A percentile compares a stretch with the other conserved stretches of the same genome.
Evolutionary conservation across 2,329 filamentous ascomycete species (phyloP).

Genomic region (Cercospora sp.): DNA sequence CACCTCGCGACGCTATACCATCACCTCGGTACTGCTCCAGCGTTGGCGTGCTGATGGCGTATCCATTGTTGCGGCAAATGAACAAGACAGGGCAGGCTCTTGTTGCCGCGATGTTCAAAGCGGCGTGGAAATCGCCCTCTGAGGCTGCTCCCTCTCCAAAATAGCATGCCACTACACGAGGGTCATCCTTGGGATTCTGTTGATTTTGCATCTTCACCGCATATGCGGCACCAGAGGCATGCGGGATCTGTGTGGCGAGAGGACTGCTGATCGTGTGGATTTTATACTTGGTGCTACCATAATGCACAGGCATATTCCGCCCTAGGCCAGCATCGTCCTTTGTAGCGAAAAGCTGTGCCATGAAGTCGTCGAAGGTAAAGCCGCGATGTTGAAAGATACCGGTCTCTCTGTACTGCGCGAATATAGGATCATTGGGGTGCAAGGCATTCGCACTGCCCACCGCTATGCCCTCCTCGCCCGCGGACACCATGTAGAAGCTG

Average conservation of each 20-base stretch:
- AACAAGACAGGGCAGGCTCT: slow-evolving; percentile 84
- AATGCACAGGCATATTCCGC: slow-evolving; percentile 97
- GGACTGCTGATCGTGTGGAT: slow-evolving; percentile 88
- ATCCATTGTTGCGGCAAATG: slow-evolving; percentile 91
- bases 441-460: slow-evolving; percentile 85
- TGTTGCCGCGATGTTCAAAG: slow-evolving; percentile 86
- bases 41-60: slow-evolving; percentile 85
- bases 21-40: slow-evolving; percentile 89
- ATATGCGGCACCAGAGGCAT: slow-evolving; percentile 83
- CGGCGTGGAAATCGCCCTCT: slow-evolving; percentile 90
- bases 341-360: slow-evolving; percentile 93
- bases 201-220: slow-evolving; percentile 78
- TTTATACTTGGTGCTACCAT: slow-evolving; percentile 79
- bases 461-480: slow-evolving; percentile 90
- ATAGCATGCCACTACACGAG: slow-evolving; percentile 75
- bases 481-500: slow-evolving; percentile 95
- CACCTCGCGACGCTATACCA: slow-evolving; percentile 80
- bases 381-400: slow-evolving; percentile 89
- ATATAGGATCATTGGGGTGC: slow-evolving; percentile 81
- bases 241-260: slow-evolving; percentile 83
- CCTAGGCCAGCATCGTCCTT: slow-evolving; percentile 75
- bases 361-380: slow-evolving; percentile 83
- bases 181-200: slow-evolving; percentile 66
- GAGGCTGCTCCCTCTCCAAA: slow-evolving; percentile 89
- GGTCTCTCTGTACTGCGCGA: slow-evolving; percentile 91